Evolutionary conservation across 192 early-diverging fungal genomes (phyloP).

Genomic region (Coemansia sp.): DNA sequence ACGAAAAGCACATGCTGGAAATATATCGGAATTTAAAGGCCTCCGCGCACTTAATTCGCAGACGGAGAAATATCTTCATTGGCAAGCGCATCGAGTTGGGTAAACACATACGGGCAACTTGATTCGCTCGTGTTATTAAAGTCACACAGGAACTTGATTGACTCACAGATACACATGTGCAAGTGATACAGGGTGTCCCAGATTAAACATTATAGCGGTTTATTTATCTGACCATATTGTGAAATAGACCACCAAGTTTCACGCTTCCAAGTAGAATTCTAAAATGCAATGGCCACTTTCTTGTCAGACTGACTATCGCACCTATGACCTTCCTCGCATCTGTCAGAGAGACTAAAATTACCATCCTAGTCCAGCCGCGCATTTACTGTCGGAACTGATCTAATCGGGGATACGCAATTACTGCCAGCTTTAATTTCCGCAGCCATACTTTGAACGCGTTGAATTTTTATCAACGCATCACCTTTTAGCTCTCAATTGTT

Average conservation of each 20-base stretch:
- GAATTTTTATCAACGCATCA: neutral
- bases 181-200: too few relatives aligned
- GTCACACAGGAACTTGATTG: neutral
- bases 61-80: slow-evolving; percentile 1
- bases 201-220: too few relatives aligned
- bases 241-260: too few relatives aligned
- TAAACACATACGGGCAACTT: neutral
- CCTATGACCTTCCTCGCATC: too few relatives aligned
- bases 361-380: too few relatives aligned
- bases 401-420: too few relatives aligned
- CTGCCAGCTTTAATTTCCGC: neutral
- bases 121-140: slow-evolving; percentile 1
- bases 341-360: too few relatives aligned
- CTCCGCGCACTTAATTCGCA: neutral
- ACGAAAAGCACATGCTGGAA: slow-evolving; percentile 1
- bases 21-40: slow-evolving; percentile 1
- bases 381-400: too few relatives aligned
- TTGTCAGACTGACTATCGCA: too few relatives aligned
- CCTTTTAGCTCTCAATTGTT: neutral
- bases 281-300: too few relatives aligned
- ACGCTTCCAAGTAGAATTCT: too few relatives aligned
- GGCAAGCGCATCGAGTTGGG: neutral
- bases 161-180: neutral
- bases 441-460: slow-evolving; percentile 1
- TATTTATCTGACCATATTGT: too few relatives aligned